A percentile compares a stretch with the other conserved stretches of the same genome.
Conservation (phyloP, 768 basidiomycete species). For the Trichaptum fuscoviolaceum region DNA sequence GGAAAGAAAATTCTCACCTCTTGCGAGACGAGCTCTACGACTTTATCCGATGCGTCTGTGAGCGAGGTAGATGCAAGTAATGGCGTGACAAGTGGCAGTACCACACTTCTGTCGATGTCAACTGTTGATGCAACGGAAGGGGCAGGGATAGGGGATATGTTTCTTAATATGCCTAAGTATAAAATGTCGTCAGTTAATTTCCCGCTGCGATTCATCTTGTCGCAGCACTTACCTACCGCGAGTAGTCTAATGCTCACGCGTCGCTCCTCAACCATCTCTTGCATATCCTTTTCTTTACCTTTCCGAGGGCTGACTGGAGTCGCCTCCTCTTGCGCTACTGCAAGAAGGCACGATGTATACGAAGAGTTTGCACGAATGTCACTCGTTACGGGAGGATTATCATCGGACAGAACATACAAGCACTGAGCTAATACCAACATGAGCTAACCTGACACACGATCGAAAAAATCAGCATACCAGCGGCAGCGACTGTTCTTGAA, state of each 20-base stretch:
- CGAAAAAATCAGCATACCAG: conserved; percentile 46
- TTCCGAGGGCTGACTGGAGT: conserved; percentile 12
- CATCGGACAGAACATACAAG: conserved; percentile 88
- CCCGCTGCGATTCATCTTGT: background rate
- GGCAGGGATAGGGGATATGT: conserved; percentile 72
- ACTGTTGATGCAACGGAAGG: conserved; percentile 53
- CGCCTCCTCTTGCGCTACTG: conserved; percentile 41
- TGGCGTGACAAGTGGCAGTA: conserved; percentile 67
- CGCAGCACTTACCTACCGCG: conserved; percentile 49
- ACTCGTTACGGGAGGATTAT: conserved; percentile 72
- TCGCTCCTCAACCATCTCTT: conserved; percentile 37
- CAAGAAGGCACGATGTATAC: conserved; percentile 61
- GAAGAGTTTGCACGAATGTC: conserved; percentile 55
- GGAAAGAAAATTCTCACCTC: conserved; percentile 35
- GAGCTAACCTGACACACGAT: background rate
- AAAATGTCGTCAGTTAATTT: background rate
- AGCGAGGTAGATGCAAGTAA: conserved; percentile 58
- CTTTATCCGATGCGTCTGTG: conserved; percentile 39
- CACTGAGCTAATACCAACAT: conserved; percentile 62
- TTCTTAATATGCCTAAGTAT: conserved; percentile 64
- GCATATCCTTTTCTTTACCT: conserved; percentile 29
- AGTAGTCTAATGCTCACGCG: conserved; percentile 55
- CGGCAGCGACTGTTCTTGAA: conserved; percentile 66
- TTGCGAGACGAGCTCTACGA: conserved; percentile 45
- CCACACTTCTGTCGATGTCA: conserved; percentile 66